Base-by-base conservation (phyloP, 768 basidiomycete genomes). In the Lactarius sanguifluus region DNA sequence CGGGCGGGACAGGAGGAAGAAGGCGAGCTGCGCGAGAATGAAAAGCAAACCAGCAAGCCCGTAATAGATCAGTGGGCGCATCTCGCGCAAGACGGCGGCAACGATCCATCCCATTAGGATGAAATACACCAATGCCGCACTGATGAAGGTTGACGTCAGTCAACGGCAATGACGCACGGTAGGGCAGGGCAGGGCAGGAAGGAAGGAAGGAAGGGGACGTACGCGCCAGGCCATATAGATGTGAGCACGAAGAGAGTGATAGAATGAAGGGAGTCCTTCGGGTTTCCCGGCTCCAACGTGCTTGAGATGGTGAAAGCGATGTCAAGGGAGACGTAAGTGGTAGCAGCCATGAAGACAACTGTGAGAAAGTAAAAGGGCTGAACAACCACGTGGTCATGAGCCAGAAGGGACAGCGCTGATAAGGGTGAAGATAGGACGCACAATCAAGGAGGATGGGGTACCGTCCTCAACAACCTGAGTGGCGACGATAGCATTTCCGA, bases 391-490 rank as follows among this genome's bases (percentile, higher is more conserved):
- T 34, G 34, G 34, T 36, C 36, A 40, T 59, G 38, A 57, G 57
- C 36, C 34, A 57, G 61, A 36, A 38, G 4, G 13, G 18, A 57
- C 38, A 15, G 15, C 16, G 30, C n/a, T n/a, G 43, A 40, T 55
- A 43, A 30, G 64, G 59, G 59, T 57, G 28, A 32, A 63, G 25
- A 58, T 58, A 68, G 32, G 57, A 83, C 83, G 71, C 62, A 91
- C 90, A 62, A 90, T 77, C 57, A 91, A 68, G 65, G 88, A 85
- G 70, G 84, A 84, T 40, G 87, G 78, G 0, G 92, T 92, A 7
- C 94, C 96, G 72, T 92, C 96, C 75, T 98, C 96, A 62, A 98
- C 91, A 58, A 95, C 74, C 77, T 98, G 96, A n/a, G 89, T 91
- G 41, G 89, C 86, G 25, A 94, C 83, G 66, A 93, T 77, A 10